Evolutionary conservation across 177 flowering plant genomes (phyloP), one percentile per base, ranked within the genome.

Genomic region (Vitis hybrid): DNA sequence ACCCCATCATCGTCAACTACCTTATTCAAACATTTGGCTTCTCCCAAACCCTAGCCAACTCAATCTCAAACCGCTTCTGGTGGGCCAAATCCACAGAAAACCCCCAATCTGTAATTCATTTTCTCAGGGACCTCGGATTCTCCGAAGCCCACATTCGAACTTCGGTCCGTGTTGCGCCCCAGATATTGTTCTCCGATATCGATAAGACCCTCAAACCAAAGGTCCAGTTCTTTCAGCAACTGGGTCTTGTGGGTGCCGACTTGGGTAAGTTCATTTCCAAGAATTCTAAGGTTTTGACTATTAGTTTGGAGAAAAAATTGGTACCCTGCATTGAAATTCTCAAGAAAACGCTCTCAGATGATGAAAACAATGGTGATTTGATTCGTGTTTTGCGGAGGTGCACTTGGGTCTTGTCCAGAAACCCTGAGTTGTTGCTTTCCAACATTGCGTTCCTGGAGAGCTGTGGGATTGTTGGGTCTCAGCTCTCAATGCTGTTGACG

Each of bases 381-480:
- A 19, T 76, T 65, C 21, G 19, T 57, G 74, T 73, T 55, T 13
- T 81, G 54, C 12, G n/a, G 14, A 71, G 75, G 67, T 75, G 78
- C 64, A 51, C 51, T 55, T 54, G 70, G 70, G 5, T 78, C 11
- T 8, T 72, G 2, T 0, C 14, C 14, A 60, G 2, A 18, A 50
- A 66, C 35, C 70, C 78, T 0, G 19, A 80, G n/a, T 58, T 63
- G 2, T 46, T 81, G 66, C 52, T 69, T 11, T 24, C 64, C 30
- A 83, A 80, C 54, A 32, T 82, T 63, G 65, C 62, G 1, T 78
- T 59, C 56, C 62, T 85, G 58, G 40, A 68, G 60, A 74, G 80
- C 6, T 77, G 75, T 76, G 88, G 86, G 15, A 74, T 85, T 52
- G 64, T 77, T 11, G 84, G 80, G 11, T 71, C 79, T 21, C 83